Evolutionary conservation across 129 eudicot genomes (phyloP).

Genomic region (Silybum marianum): DNA sequence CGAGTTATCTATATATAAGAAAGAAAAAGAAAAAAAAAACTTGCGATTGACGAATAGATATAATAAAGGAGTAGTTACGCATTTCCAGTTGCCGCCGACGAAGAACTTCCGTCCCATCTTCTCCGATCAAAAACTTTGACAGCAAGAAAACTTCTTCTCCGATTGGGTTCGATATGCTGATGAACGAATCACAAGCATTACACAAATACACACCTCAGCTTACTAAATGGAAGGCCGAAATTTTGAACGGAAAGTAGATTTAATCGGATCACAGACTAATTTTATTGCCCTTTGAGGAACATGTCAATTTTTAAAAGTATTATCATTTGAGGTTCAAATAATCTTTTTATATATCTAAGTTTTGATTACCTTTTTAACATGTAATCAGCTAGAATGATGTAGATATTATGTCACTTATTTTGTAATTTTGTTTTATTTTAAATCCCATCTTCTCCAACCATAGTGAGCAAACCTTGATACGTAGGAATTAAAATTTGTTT

Average conservation of each 20-base stretch:
- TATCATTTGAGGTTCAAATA: too few relatives aligned
- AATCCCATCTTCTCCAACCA: too few relatives aligned
- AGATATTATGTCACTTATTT: too few relatives aligned
- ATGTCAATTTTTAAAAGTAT: too few relatives aligned
- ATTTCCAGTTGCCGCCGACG: slow-evolving; percentile 83
- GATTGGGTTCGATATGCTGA: background rate
- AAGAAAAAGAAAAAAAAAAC: background rate
- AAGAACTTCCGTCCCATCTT: slow-evolving; percentile 61
- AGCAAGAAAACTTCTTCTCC: background rate
- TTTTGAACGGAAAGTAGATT: slow-evolving; percentile 21
- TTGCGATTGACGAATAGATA: slow-evolving; percentile 3
- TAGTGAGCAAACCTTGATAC: too few relatives aligned
- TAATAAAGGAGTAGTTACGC: slow-evolving; percentile 38
- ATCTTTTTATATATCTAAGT: too few relatives aligned
- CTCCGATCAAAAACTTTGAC: slow-evolving; percentile 18
- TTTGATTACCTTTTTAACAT: too few relatives aligned
- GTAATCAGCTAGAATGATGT: too few relatives aligned
- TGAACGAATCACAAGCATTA: slow-evolving; percentile 4
- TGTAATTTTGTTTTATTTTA: too few relatives aligned
- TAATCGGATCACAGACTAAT: slow-evolving; percentile 33
- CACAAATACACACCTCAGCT: slow-evolving; percentile 20
- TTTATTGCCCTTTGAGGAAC: too few relatives aligned
- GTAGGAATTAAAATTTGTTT: too few relatives aligned
- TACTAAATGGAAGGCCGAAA: slow-evolving; percentile 27
- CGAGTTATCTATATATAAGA: background rate